phyloP scores from a whole-genome alignment of 768 basidiomycete species.

The Pleurotus eryngii region DNA sequence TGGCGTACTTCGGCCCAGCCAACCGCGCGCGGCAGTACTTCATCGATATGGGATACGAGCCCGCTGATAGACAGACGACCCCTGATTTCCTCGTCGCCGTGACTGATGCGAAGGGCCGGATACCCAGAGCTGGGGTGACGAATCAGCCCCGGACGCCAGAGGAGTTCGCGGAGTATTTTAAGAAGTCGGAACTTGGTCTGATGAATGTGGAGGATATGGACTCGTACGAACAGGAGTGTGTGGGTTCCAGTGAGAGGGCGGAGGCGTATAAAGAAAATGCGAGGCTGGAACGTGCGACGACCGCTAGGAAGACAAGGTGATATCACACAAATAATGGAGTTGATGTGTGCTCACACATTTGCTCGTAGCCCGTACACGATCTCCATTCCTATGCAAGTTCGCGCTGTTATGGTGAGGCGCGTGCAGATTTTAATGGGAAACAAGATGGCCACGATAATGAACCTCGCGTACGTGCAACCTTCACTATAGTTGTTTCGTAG shows the following conservation, averaged over 20 bases:
- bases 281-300: slow-evolving; percentile 45
- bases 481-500: neutral
- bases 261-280: slow-evolving; percentile 46
- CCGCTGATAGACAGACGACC: slow-evolving; percentile 62
- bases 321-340: neutral
- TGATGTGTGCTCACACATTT: neutral
- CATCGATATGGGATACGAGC: slow-evolving; percentile 37
- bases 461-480: slow-evolving; percentile 22
- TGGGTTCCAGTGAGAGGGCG: slow-evolving; percentile 40
- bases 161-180: slow-evolving; percentile 54
- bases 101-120: slow-evolving; percentile 60
- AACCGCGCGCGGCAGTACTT: slow-evolving; percentile 46
- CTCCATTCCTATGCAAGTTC: slow-evolving; percentile 43
- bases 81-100: slow-evolving; percentile 63
- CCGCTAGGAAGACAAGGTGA: slow-evolving; percentile 33
- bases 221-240: slow-evolving; percentile 25
- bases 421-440: slow-evolving; percentile 44
- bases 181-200: slow-evolving; percentile 32
- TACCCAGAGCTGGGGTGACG: slow-evolving; percentile 37
- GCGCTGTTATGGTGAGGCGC: slow-evolving; percentile 40
- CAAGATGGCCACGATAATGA: slow-evolving; percentile 32
- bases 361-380: slow-evolving; percentile 39
- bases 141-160: slow-evolving; percentile 49
- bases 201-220: neutral
- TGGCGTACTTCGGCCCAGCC: slow-evolving; percentile 74